Conservation (phyloP, 2,329 filamentous ascomycete genomes). For the Penicillium sp. region DNA sequence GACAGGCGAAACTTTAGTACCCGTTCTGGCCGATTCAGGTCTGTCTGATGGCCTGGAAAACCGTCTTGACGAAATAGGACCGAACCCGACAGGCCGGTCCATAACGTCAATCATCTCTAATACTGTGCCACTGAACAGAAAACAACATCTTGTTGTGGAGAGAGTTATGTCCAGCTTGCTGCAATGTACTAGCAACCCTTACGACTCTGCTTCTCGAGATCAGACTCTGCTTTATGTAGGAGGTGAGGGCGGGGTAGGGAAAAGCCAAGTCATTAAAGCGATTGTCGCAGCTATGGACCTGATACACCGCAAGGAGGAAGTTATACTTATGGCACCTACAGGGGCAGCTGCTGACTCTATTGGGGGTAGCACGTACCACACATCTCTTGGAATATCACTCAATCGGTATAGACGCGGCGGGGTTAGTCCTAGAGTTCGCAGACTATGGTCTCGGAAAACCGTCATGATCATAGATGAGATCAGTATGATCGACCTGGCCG, state of each 20-base stretch:
- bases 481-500: neutral
- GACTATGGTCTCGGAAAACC: neutral
- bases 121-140: too few relatives aligned
- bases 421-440: neutral
- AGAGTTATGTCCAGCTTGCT: too few relatives aligned
- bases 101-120: too few relatives aligned
- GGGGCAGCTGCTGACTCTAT: neutral
- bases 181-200: too few relatives aligned
- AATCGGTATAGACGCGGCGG: neutral
- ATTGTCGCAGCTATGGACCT: neutral
- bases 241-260: neutral
- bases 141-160: too few relatives aligned
- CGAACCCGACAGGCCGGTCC: too few relatives aligned
- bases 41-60: too few relatives aligned
- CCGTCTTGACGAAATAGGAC: too few relatives aligned
- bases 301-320: neutral
- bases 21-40: too few relatives aligned
- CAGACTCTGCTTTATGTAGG: neutral
- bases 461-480: neutral
- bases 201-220: too few relatives aligned
- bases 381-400: neutral
- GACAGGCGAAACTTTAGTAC: too few relatives aligned
- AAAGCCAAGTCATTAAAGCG: neutral
- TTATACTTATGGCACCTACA: neutral
- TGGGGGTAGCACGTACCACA: neutral